A percentile compares a stretch with the other conserved stretches of the same genome.
These are phyloP conservation scores for Colletotrichum musae DNA, from an alignment of 2,329 filamentous ascomycete species.

Conservation along the genomic window DNA sequence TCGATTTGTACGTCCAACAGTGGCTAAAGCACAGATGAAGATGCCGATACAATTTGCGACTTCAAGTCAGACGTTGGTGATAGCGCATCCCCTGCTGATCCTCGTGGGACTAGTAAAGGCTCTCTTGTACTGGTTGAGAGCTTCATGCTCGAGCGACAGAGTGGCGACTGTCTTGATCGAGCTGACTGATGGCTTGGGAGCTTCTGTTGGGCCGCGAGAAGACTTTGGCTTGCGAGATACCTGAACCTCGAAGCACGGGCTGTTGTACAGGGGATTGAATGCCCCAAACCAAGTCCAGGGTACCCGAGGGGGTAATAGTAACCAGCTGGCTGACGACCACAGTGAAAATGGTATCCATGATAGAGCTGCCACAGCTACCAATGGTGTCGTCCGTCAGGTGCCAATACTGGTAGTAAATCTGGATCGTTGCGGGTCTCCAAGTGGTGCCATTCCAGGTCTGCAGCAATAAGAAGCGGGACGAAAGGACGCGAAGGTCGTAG, in stretches of 20 bases:
- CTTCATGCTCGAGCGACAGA: slow-evolving; percentile 67
- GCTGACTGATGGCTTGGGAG: slow-evolving; percentile 72
- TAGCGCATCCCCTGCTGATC: slow-evolving; percentile 59
- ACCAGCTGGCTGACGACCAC: slow-evolving; percentile 78
- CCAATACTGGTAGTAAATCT: slow-evolving; percentile 76
- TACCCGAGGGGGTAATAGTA: slow-evolving; percentile 76
- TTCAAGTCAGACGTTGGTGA: slow-evolving; percentile 72
- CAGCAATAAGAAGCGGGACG: slow-evolving; percentile 75
- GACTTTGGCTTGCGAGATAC: slow-evolving; percentile 77
- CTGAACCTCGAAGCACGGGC: slow-evolving; percentile 54
- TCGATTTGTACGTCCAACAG: slow-evolving; percentile 84
- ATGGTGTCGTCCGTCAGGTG: slow-evolving; percentile 76
- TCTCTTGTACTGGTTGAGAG: slow-evolving; percentile 67
- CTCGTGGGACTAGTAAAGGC: slow-evolving; percentile 61
- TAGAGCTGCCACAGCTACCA: slow-evolving; percentile 78
- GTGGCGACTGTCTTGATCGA: slow-evolving; percentile 75
- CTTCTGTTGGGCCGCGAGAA: slow-evolving; percentile 72
- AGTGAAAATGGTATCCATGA: slow-evolving; percentile 78
- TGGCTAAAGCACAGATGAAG: slow-evolving; percentile 83
- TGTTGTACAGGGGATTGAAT: no score
- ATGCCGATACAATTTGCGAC: slow-evolving; percentile 74
- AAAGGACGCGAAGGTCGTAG: slow-evolving; percentile 73
- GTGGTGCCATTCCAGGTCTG: slow-evolving; percentile 82
- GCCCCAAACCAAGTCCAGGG: slow-evolving; percentile 73
- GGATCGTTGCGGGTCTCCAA: slow-evolving; percentile 73